These are phyloP conservation scores for Trypethelium eluteriae DNA, from an alignment of 495 filamentous ascomycete genomes.

Conservation along the genomic window DNA sequence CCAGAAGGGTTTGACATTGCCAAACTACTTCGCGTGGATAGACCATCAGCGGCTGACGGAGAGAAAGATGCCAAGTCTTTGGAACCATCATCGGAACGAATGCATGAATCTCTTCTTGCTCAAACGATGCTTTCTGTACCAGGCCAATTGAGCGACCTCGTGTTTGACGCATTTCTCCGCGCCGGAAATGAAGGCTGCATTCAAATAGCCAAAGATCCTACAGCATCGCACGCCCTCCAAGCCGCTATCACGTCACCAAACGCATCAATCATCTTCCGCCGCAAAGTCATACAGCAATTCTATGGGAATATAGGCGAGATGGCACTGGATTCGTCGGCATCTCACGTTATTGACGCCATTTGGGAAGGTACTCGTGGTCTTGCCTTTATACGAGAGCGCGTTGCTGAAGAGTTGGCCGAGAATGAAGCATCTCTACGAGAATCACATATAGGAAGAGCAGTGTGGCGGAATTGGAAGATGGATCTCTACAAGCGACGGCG, in stretches of 20 bases:
- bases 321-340: constrained; percentile 62
- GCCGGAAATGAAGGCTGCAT: constrained; percentile 38
- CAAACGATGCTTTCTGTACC: constrained; percentile 57
- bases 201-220: constrained; percentile 49
- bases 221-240: constrained; percentile 64
- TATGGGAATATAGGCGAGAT: constrained; percentile 54
- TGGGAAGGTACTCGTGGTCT: constrained; percentile 60
- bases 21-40: constrained; percentile 43
- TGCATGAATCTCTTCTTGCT: constrained; percentile 58
- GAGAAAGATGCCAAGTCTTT: constrained; percentile 14
- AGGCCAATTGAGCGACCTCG: constrained; percentile 48
- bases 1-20: constrained; percentile 33
- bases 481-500: constrained; percentile 69
- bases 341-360: constrained; percentile 69
- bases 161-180: constrained; percentile 48
- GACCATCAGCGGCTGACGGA: constrained; percentile 26
- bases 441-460: constrained; percentile 65
- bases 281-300: constrained; percentile 55
- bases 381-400: constrained; percentile 57
- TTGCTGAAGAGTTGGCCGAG: constrained; percentile 55
- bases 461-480: constrained; percentile 89
- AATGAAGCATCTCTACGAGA: constrained; percentile 62
- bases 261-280: constrained; percentile 52
- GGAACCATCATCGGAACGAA: constrained; percentile 38
- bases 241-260: constrained; percentile 53